Evolutionary conservation across 768 basidiomycete species (phyloP), one percentile per base, ranked within the genome.

Genomic region (Panus rudis): DNA sequence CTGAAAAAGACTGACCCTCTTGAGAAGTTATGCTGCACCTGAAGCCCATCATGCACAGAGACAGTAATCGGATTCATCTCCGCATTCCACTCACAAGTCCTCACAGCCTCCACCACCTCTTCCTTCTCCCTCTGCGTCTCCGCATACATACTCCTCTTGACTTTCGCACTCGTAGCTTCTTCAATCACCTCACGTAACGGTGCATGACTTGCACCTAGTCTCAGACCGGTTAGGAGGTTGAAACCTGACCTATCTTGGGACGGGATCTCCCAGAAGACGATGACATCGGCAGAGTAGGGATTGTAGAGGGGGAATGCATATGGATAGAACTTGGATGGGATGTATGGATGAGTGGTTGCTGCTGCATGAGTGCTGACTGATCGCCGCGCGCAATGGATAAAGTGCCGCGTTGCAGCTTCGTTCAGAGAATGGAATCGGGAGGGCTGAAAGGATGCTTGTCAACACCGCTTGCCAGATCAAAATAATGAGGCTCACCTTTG

Each of bases 141-240:
- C 17, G 89, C 90, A 56, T 91, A 97, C 76, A 96, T 90, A 49
- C 78, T 89, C 34, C 91, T 75, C 47, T 81, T 85, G 19, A 71
- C 72, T 62, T 87, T 86, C 10, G 72, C 72, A 34, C 63, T 67
- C 54, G 80, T 79, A 8, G 76, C 73, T 16, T 73, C 69, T 37
- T 76, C 70, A 4, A 92, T 70, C 27, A 81, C 66, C 37, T 72
- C 70, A 14, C 75, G 68, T 45, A 94, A 67, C 12, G 76, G 63
- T 10, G 79, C 86, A 56, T 87, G 82, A 3, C 70, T 61, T 8
- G 86, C 83, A 6, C 90, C 87, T 10, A 88, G 70, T 13, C 66
- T 70, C 19, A 82, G 54, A 4, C 79, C 79, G 14, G 79, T 66
- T 4, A 85, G 50, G 23, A 75, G 63, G 16, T 80, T 54, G 55